Conservation (phyloP, 345 rosid genomes). For the Passiflora organensis region DNA sequence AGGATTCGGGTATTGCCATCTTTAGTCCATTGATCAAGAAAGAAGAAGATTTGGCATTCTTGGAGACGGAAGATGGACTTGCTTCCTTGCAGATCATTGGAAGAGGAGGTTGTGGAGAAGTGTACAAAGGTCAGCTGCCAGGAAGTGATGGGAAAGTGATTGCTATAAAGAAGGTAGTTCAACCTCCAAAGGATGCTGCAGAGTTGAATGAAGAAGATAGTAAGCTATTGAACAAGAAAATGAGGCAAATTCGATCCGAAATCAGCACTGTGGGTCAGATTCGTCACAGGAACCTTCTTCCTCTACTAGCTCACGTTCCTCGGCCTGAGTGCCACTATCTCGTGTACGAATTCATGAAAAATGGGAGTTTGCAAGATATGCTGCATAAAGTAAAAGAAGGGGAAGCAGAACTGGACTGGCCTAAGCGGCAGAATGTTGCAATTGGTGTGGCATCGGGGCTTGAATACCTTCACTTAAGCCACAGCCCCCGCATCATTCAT, state of each 20-base stretch:
- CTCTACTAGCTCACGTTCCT: constrained; percentile 70
- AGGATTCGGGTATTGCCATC: constrained; percentile 49
- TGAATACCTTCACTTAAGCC: constrained; percentile 73
- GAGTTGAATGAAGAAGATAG: constrained; percentile 72
- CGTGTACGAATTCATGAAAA: constrained; percentile 83
- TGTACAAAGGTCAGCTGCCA: constrained; percentile 67
- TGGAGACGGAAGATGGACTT: constrained; percentile 64
- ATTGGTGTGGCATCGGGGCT: constrained; percentile 77
- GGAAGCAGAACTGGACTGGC: constrained; percentile 56
- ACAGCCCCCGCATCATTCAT: constrained; percentile 68
- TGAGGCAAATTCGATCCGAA: constrained; percentile 82
- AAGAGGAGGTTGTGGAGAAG: constrained; percentile 91
- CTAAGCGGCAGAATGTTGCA: constrained; percentile 61
- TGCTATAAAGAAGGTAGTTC: constrained; percentile 74
- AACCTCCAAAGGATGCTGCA: constrained; percentile 63
- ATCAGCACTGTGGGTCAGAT: constrained; percentile 77
- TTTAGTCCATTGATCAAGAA: constrained; percentile 76
- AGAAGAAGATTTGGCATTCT: constrained; percentile 71
- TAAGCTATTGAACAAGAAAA: constrained; percentile 51
- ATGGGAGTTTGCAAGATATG: constrained; percentile 78
- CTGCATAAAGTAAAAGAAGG: constrained; percentile 43
- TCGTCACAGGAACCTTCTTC: constrained; percentile 74
- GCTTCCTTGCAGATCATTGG: constrained; percentile 54
- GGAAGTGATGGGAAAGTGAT: constrained; percentile 63
- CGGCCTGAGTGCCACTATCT: constrained; percentile 74